These are phyloP conservation scores for Lactarius vividus DNA, from an alignment of 768 basidiomycete genomes.

Conservation along the genomic window DNA sequence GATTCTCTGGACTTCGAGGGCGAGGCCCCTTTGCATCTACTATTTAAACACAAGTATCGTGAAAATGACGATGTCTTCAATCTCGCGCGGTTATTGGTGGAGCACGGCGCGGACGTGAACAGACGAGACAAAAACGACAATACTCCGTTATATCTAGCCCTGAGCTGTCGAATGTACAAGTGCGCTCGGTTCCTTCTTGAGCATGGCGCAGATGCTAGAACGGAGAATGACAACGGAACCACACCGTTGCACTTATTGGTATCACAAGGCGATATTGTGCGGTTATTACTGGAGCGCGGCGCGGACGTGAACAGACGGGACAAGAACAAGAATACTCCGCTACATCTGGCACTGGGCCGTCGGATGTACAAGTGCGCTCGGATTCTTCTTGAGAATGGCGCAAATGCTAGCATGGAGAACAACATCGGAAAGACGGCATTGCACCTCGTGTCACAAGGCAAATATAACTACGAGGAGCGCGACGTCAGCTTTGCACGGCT, in stretches of 20 bases:
- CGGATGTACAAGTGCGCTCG: background rate
- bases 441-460: background rate
- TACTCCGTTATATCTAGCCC: background rate
- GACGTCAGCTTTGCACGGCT: background rate
- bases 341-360: background rate
- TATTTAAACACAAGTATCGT: background rate
- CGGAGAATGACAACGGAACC: no score
- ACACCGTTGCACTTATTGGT: no score
- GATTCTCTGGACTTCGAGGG: background rate
- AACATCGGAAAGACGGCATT: background rate
- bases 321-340: background rate
- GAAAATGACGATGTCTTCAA: background rate
- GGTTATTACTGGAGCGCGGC: background rate
- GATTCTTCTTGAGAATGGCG: background rate
- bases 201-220: no score
- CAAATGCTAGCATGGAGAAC: background rate
- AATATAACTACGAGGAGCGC: background rate
- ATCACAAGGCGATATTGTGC: background rate
- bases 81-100: background rate
- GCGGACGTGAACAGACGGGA: background rate
- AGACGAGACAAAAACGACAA: background rate
- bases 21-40: background rate
- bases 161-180: no score
- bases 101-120: no score
- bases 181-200: no score